Evolutionary conservation across 306 rosid genomes (phyloP).

Genomic region (Ceratonia siliqua): DNA sequence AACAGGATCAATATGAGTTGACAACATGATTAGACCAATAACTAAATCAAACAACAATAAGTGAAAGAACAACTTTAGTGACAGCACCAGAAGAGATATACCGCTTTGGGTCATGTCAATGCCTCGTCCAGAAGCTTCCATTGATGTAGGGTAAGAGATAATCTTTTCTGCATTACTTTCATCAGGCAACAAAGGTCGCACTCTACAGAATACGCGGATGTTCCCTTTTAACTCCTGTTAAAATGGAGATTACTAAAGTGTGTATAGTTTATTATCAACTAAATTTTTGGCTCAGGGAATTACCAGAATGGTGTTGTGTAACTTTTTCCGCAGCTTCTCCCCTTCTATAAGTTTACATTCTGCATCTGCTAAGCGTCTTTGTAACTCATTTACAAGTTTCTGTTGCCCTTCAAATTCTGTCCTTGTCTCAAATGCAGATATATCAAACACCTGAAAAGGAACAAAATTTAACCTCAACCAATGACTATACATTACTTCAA

Average conservation of each 20-base stretch:
- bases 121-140: constrained; percentile 87
- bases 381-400: constrained; percentile 64
- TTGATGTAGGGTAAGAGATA: constrained; percentile 79
- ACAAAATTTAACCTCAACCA: constrained; percentile 6
- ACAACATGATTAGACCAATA: constrained; percentile 13
- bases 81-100: constrained; percentile 34
- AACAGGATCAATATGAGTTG: constrained; percentile 27
- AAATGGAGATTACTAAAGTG: constrained; percentile 31
- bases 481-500: not conserved
- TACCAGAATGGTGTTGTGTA: constrained; percentile 96
- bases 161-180: constrained; percentile 66
- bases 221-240: constrained; percentile 92
- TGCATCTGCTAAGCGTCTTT: constrained; percentile 72
- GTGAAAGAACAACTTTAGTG: constrained; percentile 4
- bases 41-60: constrained; percentile 21
- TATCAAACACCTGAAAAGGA: constrained; percentile 69
- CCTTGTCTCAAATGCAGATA: constrained; percentile 69
- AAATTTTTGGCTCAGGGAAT: constrained; percentile 22
- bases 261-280: not conserved
- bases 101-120: constrained; percentile 78
- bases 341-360: constrained; percentile 83
- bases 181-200: constrained; percentile 83
- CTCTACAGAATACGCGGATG: constrained; percentile 97
- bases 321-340: constrained; percentile 80
- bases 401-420: constrained; percentile 78